Conservation (phyloP, 257 asterid species). For the Solanum appendiculatum region DNA sequence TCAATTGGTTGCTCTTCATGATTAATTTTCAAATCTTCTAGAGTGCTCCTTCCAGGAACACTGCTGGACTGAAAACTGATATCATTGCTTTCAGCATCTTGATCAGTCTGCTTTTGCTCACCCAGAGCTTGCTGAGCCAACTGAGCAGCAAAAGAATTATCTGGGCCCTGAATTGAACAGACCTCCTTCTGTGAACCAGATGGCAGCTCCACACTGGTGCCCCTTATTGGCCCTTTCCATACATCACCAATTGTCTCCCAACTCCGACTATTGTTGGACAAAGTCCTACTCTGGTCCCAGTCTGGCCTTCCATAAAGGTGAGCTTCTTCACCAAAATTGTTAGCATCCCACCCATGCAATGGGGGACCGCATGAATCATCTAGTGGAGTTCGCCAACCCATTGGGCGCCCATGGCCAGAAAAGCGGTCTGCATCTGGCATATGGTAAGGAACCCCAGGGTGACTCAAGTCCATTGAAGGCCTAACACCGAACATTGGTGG, state of each 20-base stretch:
- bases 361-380: conserved; percentile 57
- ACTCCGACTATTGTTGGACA: conserved; percentile 14
- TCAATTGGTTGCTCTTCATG: conserved; percentile 18
- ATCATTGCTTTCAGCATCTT: conserved; percentile 36
- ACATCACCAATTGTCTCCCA: conserved; percentile 58
- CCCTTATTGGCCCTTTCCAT: conserved; percentile 64
- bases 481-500: conserved; percentile 72
- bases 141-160: conserved; percentile 36
- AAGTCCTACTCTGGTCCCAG: conserved; percentile 45
- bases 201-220: conserved; percentile 42
- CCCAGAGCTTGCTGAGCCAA: conserved; percentile 29
- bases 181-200: conserved; percentile 52
- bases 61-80: conserved; percentile 21
- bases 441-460: conserved; percentile 58
- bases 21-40: conserved; percentile 21
- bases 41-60: conserved; percentile 26
- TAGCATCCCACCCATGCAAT: conserved; percentile 70
- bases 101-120: conserved; percentile 38
- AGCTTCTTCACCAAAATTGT: conserved; percentile 73
- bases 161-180: conserved; percentile 29
- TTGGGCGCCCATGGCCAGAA: conserved; percentile 68
- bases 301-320: conserved; percentile 72
- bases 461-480: conserved; percentile 82
- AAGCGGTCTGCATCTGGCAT: conserved; percentile 71
- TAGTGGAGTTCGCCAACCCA: conserved; percentile 75